A percentile compares a stretch with the other conserved stretches of the same genome.
Evolutionary conservation across 23 red algal genomes (phyloP).

Genomic region (Chondrus crispus): DNA sequence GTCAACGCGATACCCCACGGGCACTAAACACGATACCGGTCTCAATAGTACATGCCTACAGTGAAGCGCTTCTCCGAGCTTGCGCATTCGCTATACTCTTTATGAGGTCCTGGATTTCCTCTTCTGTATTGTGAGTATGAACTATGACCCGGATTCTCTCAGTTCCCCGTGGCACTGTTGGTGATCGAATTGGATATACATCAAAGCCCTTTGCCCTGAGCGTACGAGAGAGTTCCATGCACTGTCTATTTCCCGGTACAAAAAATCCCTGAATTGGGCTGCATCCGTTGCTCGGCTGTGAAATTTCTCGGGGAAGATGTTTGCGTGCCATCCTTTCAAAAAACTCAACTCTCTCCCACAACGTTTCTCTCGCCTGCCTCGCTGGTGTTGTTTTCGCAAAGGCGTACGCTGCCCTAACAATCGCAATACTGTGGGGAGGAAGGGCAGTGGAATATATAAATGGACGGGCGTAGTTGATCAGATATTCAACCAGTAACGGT

Average conservation of each 20-base stretch:
- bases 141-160: slow-evolving; percentile 90
- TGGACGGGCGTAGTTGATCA: slow-evolving; percentile 95
- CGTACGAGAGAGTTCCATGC: slow-evolving; percentile 39
- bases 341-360: slow-evolving; percentile 36
- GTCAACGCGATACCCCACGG: slow-evolving; percentile 22
- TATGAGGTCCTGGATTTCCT: slow-evolving; percentile 68
- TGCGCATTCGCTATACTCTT: no score
- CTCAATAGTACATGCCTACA: no score
- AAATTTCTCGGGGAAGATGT: neutral
- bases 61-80: no score
- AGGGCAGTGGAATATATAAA: slow-evolving; percentile 92
- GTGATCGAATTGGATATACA: slow-evolving; percentile 79
- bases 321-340: slow-evolving; percentile 16
- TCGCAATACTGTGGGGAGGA: slow-evolving; percentile 37
- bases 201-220: slow-evolving; percentile 51
- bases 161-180: slow-evolving; percentile 81
- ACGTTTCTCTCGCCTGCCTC: neutral
- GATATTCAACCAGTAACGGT: slow-evolving; percentile 30
- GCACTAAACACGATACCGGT: no score
- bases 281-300: neutral
- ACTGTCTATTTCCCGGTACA: slow-evolving; percentile 53
- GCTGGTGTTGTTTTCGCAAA: neutral
- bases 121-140: slow-evolving; percentile 78
- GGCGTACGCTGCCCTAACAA: slow-evolving; percentile 60
- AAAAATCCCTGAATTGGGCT: slow-evolving; percentile 69